Conservation (phyloP, 129 eudicot genomes). For the Centella asiatica region DNA sequence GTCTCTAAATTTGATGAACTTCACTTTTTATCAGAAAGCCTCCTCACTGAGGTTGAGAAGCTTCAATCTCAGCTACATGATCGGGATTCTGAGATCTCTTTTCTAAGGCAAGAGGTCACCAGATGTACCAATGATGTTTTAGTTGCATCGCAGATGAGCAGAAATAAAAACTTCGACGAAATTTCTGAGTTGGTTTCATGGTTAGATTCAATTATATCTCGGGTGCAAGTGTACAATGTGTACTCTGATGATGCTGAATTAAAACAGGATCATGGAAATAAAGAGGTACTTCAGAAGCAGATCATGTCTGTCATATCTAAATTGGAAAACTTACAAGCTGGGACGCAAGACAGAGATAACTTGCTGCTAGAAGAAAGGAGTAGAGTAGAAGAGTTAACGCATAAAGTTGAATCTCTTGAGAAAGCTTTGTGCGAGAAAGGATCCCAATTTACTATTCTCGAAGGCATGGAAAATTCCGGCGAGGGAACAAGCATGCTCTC, state of each 20-base stretch:
- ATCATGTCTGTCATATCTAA: conserved; percentile 47
- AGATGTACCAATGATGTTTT: conserved; percentile 83
- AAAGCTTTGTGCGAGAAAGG: conserved; percentile 52
- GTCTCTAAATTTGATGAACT: conserved; percentile 91
- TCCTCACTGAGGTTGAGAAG: conserved; percentile 81
- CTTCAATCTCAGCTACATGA: conserved; percentile 90
- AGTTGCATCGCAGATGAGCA: conserved; percentile 50
- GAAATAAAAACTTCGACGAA: conserved; percentile 36
- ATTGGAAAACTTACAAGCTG: conserved; percentile 49
- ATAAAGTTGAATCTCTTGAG: conserved; percentile 44
- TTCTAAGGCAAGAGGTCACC: conserved; percentile 84
- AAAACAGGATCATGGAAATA: conserved; percentile 31
- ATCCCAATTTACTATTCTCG: conserved; percentile 43
- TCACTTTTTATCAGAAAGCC: conserved; percentile 69
- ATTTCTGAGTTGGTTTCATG: conserved; percentile 59
- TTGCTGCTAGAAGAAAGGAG: conserved; percentile 49
- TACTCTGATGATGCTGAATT: conserved; percentile 25
- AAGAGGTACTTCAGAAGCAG: conserved; percentile 53
- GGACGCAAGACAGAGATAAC: conserved; percentile 50
- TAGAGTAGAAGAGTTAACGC: conserved; percentile 53
- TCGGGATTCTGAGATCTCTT: conserved; percentile 83
- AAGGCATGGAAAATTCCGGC: conserved; percentile 37
- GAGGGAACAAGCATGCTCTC: conserved; percentile 34
- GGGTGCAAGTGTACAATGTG: conserved; percentile 28
- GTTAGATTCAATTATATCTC: conserved; percentile 53